Base-by-base conservation (phyloP, 2,329 filamentous ascomycete genomes). In the Aspergillus latus region DNA sequence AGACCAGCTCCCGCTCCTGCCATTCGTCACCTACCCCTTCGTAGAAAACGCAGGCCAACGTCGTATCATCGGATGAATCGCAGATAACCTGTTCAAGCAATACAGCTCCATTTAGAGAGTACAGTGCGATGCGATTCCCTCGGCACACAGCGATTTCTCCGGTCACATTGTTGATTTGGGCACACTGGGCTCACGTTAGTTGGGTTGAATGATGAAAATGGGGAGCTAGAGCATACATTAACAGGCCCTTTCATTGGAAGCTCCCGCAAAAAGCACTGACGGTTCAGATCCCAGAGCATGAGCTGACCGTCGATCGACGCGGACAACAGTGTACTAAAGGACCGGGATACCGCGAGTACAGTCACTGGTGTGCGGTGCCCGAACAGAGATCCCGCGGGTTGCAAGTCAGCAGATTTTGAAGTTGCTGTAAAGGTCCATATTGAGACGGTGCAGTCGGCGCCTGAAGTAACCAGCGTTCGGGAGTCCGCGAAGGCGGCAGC, bases 211-310 rank as follows among this genome's bases (percentile, higher is more conserved):
- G 6, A 11, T 10, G 13, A 4, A 15, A 30, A 11, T 15, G 8
- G 13, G 29, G 15, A 11, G 9, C 13, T 29, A 36, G n/a, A 5
- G 26, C 69, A 68, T 66, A 79, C 77, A 65, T 78, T 74, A 2
- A 80, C 75, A 5, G 80, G 74, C 4, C 83, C 80, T 2, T 80
- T 79, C 13, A 80, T 72, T 0, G 85, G 85, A 21, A 93, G 78
- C 72, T 86, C 88, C 44, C 91, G 85, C 5, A 97, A 87, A 66
- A 96, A 96, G 51, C 91, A 89, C 10, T 92, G 84, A 13, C 90
- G 85, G 72, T 97, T 99, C 3, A 99, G 81, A 71, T 97, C 94
- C 94, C 94, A 99, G 3, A 97, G 79, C 66, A 96, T 86, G 9
- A 92, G 86, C 39, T 90, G 86, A 0, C 92, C 92, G 67, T 96